Percentiles rank a stretch among this genome's conserved stretches.
Conservation (phyloP, 2,329 filamentous ascomycete genomes). For the Chaetothyriales sp. region DNA sequence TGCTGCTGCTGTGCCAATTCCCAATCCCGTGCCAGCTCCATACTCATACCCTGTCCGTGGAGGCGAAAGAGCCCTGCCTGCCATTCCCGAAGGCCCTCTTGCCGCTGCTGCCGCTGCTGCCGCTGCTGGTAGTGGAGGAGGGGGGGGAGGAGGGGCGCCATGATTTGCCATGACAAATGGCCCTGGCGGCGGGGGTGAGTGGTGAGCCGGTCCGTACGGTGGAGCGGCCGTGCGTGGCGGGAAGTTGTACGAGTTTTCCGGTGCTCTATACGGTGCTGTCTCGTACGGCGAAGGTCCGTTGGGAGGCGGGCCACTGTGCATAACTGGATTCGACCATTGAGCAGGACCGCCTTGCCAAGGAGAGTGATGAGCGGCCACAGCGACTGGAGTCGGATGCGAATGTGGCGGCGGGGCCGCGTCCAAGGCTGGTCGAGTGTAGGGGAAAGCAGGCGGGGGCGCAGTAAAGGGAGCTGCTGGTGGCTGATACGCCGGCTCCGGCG, state of each 20-base stretch:
- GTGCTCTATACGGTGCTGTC: slow-evolving; percentile 3
- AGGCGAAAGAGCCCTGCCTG: slow-evolving; percentile 8
- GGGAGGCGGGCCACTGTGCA: slow-evolving; percentile 25
- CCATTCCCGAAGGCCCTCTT: slow-evolving; percentile 1
- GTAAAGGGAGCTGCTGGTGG: slow-evolving; percentile 22
- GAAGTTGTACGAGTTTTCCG: neutral
- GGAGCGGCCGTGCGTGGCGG: slow-evolving; percentile 1
- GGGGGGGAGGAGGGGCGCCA: slow-evolving; percentile 2
- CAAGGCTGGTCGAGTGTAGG: slow-evolving; percentile 29
- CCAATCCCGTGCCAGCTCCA: neutral
- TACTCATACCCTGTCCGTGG: slow-evolving; percentile 7
- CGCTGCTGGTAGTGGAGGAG: too few species aligned
- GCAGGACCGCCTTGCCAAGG: slow-evolving; percentile 20
- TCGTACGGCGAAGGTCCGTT: slow-evolving; percentile 23
- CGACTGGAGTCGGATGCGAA: slow-evolving; percentile 18
- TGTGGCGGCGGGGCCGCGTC: slow-evolving; percentile 29
- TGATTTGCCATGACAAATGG: slow-evolving; percentile 8
- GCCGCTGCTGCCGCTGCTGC: slow-evolving; percentile 1
- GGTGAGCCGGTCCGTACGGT: slow-evolving; percentile 5
- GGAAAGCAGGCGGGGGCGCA: slow-evolving; percentile 18
- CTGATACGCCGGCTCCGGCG: slow-evolving; percentile 7
- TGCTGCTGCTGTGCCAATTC: neutral
- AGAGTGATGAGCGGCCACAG: slow-evolving; percentile 23
- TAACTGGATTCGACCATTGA: slow-evolving; percentile 23
- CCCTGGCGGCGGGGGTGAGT: slow-evolving; percentile 1